Evolutionary conservation across 371 early-diverging fungal genomes (phyloP).

Genomic region (Syncephalis fuscata): DNA sequence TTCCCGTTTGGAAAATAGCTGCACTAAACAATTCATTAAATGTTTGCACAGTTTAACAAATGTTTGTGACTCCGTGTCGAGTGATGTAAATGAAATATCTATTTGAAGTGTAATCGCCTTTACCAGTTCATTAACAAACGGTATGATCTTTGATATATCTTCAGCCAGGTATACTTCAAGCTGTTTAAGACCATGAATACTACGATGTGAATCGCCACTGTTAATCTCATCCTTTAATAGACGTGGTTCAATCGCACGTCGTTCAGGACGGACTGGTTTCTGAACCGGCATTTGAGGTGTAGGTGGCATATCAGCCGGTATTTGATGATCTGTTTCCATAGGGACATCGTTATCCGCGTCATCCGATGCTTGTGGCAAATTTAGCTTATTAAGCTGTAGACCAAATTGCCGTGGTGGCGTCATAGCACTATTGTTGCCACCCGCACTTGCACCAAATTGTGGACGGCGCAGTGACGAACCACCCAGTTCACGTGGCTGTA

Average conservation of each 20-base stretch:
- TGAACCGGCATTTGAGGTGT: slow-evolving; percentile 2
- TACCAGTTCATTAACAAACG: slow-evolving; percentile 47
- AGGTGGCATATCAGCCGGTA: slow-evolving; percentile 4
- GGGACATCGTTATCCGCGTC: slow-evolving; percentile 5
- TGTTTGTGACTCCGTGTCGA: slow-evolving; percentile 26
- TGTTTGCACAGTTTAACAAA: slow-evolving; percentile 51
- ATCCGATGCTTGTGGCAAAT: slow-evolving; percentile 8
- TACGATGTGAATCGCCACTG: slow-evolving; percentile 42
- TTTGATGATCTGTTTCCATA: slow-evolving; percentile 9
- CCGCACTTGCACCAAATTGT: slow-evolving; percentile 1
- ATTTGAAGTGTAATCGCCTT: slow-evolving; percentile 65
- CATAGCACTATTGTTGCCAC: slow-evolving; percentile 1
- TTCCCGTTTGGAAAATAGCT: slow-evolving; percentile 47
- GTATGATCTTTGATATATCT: slow-evolving; percentile 27
- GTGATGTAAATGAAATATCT: slow-evolving; percentile 47
- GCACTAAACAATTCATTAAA: slow-evolving; percentile 56
- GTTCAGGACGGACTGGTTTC: background rate
- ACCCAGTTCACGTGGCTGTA: too few species aligned
- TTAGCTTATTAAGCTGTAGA: slow-evolving; percentile 6
- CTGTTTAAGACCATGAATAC: slow-evolving; percentile 68
- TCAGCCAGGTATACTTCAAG: slow-evolving; percentile 45
- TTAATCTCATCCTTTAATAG: slow-evolving; percentile 37
- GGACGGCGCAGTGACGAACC: too few species aligned
- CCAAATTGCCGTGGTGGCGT: slow-evolving; percentile 7
- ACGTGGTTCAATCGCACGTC: too few species aligned